Conservation (phyloP, 139 green algal species). For the Closterium sp. region DNA sequence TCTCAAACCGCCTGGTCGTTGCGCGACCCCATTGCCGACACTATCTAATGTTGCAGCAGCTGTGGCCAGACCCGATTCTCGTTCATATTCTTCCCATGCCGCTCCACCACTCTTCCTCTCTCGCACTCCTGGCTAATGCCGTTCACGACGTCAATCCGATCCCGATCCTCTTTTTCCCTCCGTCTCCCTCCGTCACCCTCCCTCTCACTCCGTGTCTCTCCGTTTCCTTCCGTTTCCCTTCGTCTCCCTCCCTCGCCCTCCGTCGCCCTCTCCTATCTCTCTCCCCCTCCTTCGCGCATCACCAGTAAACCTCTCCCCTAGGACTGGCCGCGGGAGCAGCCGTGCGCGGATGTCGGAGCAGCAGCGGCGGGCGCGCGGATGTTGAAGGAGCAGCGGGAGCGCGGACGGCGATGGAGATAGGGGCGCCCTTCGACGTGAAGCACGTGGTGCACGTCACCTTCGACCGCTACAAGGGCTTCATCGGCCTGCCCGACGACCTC, state of each 20-base stretch:
- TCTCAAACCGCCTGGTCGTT: not conserved
- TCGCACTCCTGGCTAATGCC: not conserved
- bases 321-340: not conserved
- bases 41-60: not conserved
- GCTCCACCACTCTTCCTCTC: not conserved
- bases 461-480: slow-evolving; percentile 15
- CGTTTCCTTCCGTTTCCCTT: no score
- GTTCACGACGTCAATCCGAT: not conserved
- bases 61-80: no score
- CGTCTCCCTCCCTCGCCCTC: no score
- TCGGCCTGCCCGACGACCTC: slow-evolving; percentile 9
- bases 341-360: not conserved
- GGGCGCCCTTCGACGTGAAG: slow-evolving; percentile 12
- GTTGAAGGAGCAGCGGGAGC: not conserved
- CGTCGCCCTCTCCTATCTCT: not conserved
- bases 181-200: not conserved
- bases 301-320: not conserved
- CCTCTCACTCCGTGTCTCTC: no score
- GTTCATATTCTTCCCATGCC: not conserved
- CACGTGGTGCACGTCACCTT: slow-evolving; percentile 21
- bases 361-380: not conserved
- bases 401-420: not conserved
- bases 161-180: not conserved
- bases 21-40: not conserved
- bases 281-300: not conserved